phyloP scores from a whole-genome alignment of 129 eudicot genomes.

The Ambrosia artemisiifolia region DNA sequence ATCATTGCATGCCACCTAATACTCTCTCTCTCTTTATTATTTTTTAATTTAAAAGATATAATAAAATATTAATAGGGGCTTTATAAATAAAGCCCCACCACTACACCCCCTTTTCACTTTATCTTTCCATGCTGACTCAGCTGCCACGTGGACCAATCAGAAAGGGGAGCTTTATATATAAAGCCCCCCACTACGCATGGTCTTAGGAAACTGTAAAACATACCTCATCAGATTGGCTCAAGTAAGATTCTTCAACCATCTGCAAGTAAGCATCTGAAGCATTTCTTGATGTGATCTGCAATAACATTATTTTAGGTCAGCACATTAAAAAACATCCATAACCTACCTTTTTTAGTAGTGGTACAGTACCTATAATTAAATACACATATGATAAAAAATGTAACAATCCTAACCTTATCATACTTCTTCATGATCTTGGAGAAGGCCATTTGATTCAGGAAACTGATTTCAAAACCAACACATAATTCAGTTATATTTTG shows the following conservation, averaged over 20 bases:
- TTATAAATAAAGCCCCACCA: too few relatives aligned
- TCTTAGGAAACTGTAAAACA: background rate
- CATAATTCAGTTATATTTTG: background rate
- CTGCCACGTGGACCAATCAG: too few relatives aligned
- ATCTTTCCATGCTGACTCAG: too few relatives aligned
- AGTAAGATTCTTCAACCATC: conserved; percentile 54
- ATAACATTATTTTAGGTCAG: background rate
- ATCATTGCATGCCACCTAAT: too few relatives aligned
- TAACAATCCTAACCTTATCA: conserved; percentile 46
- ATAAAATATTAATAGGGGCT: too few relatives aligned
- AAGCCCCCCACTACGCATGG: too few relatives aligned
- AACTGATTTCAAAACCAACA: conserved; percentile 31
- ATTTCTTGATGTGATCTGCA: conserved; percentile 49
- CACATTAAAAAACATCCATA: background rate
- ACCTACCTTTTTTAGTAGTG: too few relatives aligned
- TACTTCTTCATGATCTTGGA: conserved; percentile 77
- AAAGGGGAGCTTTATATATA: too few relatives aligned
- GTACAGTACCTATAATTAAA: background rate
- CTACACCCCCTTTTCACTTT: too few relatives aligned
- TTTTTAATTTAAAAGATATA: too few relatives aligned
- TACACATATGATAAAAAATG: background rate
- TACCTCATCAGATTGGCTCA: conserved; percentile 63
- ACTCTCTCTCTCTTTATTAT: too few relatives aligned
- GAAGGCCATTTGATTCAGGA: conserved; percentile 60
- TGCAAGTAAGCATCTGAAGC: conserved; percentile 46